Conservation (phyloP, 2,329 filamentous ascomycete species). For the Colletotrichum sp. region DNA sequence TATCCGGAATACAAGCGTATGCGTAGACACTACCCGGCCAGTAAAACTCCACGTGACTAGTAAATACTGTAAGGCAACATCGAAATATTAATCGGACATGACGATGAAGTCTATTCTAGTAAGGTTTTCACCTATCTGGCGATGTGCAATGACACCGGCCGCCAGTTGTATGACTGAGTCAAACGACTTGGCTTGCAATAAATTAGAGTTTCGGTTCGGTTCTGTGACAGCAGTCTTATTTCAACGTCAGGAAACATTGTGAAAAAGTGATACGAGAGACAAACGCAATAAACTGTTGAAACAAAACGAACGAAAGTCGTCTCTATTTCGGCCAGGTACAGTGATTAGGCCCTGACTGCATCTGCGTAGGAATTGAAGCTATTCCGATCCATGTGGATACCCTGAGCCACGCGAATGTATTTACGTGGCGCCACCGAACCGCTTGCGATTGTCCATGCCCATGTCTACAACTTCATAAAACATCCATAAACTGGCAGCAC, state of each 20-base stretch:
- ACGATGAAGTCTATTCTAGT: neutral
- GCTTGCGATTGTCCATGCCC: neutral
- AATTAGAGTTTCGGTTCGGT: neutral
- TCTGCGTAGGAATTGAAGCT: neutral
- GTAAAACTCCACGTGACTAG: neutral
- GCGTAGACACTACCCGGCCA: neutral
- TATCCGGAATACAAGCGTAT: neutral
- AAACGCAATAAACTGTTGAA: neutral
- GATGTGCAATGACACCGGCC: no score
- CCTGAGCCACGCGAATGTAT: neutral
- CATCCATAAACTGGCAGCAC: neutral
- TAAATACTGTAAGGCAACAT: neutral
- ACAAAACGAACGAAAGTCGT: neutral
- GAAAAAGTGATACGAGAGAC: neutral
- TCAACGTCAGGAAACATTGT: neutral
- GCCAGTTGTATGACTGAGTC: no score
- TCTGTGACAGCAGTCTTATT: neutral
- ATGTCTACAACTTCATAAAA: neutral
- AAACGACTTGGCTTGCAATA: neutral
- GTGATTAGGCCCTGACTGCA: neutral
- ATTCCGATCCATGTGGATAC: neutral
- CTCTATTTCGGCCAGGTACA: neutral
- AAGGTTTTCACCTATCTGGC: neutral
- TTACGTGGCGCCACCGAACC: neutral
- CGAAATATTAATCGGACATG: rapidly evolving